phyloP scores from a whole-genome alignment of 192 early-diverging fungal genomes.

The Powellomyces hirtus region DNA sequence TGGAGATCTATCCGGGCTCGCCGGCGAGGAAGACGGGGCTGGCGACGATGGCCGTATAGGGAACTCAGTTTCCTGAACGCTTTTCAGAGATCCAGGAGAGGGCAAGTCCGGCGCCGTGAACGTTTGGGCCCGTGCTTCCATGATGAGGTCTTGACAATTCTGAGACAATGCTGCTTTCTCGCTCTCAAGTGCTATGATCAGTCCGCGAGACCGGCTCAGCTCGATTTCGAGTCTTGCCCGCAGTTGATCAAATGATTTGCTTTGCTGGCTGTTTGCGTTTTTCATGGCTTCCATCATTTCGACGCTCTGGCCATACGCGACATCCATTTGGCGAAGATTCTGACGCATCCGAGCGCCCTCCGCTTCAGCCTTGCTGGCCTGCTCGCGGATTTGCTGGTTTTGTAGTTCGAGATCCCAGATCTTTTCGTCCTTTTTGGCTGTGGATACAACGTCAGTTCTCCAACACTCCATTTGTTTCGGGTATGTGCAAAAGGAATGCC shows the following conservation, averaged over 20 bases:
- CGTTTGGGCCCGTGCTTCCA: background rate
- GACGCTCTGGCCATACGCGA: constrained; percentile 1
- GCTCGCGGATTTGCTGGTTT: constrained; percentile 28
- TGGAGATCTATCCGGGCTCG: constrained; percentile 22
- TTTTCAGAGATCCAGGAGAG: background rate
- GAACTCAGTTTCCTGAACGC: background rate
- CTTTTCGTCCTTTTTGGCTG: constrained; percentile 37
- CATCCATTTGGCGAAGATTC: constrained; percentile 21
- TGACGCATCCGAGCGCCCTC: constrained; percentile 4
- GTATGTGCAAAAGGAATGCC: background rate
- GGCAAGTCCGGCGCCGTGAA: background rate
- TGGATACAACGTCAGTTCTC: background rate
- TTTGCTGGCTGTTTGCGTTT: background rate
- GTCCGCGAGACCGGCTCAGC: constrained; percentile 10
- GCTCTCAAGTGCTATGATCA: constrained; percentile 19
- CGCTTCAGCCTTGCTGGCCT: constrained; percentile 19
- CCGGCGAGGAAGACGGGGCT: constrained; percentile 1
- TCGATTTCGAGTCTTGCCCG: constrained; percentile 24
- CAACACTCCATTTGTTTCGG: background rate
- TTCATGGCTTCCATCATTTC: constrained; percentile 27
- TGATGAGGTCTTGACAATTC: background rate
- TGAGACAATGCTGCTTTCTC: constrained; percentile 27
- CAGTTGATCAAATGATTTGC: background rate
- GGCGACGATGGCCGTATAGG: background rate
- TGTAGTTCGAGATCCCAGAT: constrained; percentile 40